Conservation (phyloP, 2,329 filamentous ascomycete species). For the Emmonsia crescens region DNA sequence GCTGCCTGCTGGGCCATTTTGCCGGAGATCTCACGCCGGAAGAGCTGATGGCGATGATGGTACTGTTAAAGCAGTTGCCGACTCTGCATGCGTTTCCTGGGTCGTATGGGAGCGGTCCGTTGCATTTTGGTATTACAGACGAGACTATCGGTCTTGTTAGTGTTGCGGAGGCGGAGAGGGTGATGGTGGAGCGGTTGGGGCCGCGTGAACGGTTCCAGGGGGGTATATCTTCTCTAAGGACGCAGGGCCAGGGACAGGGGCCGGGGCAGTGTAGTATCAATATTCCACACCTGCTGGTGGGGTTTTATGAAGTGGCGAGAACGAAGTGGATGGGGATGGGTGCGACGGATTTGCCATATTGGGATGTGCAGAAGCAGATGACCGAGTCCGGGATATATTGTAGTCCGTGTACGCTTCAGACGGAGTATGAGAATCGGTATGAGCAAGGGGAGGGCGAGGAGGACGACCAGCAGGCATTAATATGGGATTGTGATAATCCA, state of each 20-base stretch:
- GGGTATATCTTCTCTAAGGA: neutral
- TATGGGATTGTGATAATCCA: neutral
- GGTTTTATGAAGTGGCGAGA: neutral
- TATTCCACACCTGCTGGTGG: neutral
- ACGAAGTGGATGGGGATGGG: neutral
- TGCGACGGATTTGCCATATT: slow-evolving; percentile 3
- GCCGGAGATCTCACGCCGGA: neutral
- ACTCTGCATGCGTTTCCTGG: neutral
- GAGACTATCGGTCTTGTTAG: neutral
- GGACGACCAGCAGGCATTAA: neutral
- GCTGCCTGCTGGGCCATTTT: neutral
- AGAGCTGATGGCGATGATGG: neutral
- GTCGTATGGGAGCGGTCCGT: neutral
- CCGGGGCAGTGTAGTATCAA: neutral
- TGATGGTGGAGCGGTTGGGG: neutral
- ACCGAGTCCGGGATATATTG: slow-evolving; percentile 4
- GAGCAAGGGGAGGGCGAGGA: neutral
- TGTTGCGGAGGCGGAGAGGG: neutral
- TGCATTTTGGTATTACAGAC: neutral
- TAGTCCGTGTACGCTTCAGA: neutral
- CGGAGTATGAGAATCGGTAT: neutral
- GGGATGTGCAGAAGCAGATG: neutral
- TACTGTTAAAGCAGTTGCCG: neutral
- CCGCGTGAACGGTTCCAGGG: neutral
- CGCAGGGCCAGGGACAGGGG: neutral